Base-by-base conservation (phyloP, 2,329 filamentous ascomycete species). In the Botrytis squamosa region DNA sequence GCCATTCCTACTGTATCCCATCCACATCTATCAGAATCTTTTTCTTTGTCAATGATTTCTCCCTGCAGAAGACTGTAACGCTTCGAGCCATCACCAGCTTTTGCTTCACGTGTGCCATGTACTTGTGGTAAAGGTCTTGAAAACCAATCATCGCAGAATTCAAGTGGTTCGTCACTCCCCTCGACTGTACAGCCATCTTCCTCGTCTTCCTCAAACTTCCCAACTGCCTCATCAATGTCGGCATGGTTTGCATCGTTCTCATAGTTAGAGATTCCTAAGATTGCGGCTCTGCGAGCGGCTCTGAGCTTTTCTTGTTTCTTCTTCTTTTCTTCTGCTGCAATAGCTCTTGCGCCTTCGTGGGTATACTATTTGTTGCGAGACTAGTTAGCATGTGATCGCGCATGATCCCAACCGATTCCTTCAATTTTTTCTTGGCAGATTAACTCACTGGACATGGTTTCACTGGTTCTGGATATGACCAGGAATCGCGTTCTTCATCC, bases 141-240 rank as follows among this genome's bases (percentile, higher is more conserved):
- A 10, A 69, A 69, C 66, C 66, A 69, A 20, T 69, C 10, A 69
- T 69, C 49, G 29, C 40, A n/a, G 22, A 69, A 69, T 29, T 57
- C 49, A 42, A 69, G 66, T 33, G 49, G 66, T 6, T 69, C 66
- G 0, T 36, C 66, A 33, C 55, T n/a, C 9, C 8, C 36, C n/a
- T 69, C 66, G 6, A 69, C 8, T 33, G 38, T 57, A 7, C 5
- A 57, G 18, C 49, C 66, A 18, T 57, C 66, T 20, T 57, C 49
- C 16, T 55, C 33, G 3, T 33, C 10, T 22, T 40, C 18, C 0
- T 36, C 49, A 25, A 29, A 16, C 12, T 55, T 25, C 18, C 14
- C 36, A 5, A 16, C 9, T 57, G 18, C 10, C 38, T 42, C 38
- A 18, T 57, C 36, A 57, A 5, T 14, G 0, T 57, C 22, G 18